phyloP scores from a whole-genome alignment of 306 rosid genomes.

The Cucurbita moschata region DNA sequence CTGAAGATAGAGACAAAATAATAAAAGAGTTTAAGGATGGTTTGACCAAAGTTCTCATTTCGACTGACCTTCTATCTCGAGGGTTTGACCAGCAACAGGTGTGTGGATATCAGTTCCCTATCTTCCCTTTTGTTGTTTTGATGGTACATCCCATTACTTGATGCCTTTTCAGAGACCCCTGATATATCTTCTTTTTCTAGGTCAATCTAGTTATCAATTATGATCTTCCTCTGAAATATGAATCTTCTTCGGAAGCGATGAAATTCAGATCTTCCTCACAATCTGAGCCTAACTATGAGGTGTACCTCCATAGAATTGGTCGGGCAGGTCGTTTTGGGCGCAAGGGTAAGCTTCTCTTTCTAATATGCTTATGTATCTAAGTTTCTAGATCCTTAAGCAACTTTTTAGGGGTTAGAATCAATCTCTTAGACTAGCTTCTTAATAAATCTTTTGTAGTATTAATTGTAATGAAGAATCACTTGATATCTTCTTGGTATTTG shows the following conservation, averaged over 20 bases:
- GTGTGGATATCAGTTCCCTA: conserved; percentile 16
- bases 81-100: conserved; percentile 94
- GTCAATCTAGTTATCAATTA: conserved; percentile 73
- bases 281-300: conserved; percentile 66
- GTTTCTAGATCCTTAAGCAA: neutral
- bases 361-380: neutral
- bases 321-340: conserved; percentile 90
- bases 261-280: neutral
- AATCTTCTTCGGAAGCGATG: neutral
- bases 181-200: conserved; percentile 18
- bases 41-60: conserved; percentile 64
- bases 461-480: neutral
- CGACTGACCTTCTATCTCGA: conserved; percentile 74
- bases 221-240: conserved; percentile 57
- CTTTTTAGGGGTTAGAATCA: neutral
- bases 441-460: neutral
- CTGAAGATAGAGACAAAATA: conserved; percentile 63
- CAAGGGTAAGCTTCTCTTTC: conserved; percentile 41
- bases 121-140: neutral
- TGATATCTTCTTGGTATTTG: neutral
- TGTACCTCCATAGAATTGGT: conserved; percentile 76
- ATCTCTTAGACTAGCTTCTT: neutral
- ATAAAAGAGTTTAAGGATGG: conserved; percentile 73
- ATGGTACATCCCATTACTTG: neutral
- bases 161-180: neutral